Base-by-base conservation (phyloP, 2,329 filamentous ascomycete genomes). In the Diaporthe sp. region DNA sequence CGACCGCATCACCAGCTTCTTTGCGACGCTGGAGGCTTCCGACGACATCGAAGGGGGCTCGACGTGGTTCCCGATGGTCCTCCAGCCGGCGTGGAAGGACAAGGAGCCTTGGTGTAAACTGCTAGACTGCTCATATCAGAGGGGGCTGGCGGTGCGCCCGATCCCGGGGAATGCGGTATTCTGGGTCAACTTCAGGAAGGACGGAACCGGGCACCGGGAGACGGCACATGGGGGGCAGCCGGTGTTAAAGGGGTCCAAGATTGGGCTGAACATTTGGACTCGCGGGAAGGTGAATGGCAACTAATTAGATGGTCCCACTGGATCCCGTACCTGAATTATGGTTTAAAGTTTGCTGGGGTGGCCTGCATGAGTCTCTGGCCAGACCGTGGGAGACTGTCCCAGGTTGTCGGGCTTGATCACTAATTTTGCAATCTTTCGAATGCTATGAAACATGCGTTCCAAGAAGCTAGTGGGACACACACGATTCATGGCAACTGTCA, bases 251-350 rank as follows among this genome's bases (percentile, higher is more conserved):
- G 88, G 88, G 7, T 83, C 83, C 66, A 90, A 90, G 79, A 84
- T 90, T 72, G 88, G 88, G 4, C 75, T 90, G 77, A 90, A 90
- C 75, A 89, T 90, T 51, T 90, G 88, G 88, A 89, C 86, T 73
- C 88, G 83, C 81, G 82, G 81, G 4, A 53, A 53, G 35, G 63
- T 68, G 3, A 68, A 68, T 15, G 47, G 63, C 2, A 53, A 12
- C 47, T 68, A 15, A 53, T 8, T 13, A 68, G 5, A 27, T 68
- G 9, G 47, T 30, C 7, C 27, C 32, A 15, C 2, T 27, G 32
- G 22, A 39, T 13, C 22, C 22, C 17, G 63, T 68, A 53, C 32
- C 63, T 53, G 47, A 37, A 30, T 22, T 66, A 19, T 27, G 32
- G 13, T 53, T 53, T 53, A 39, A 30, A 17, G 63, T 68, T 68